Conservation (phyloP, 2,329 filamentous ascomycete genomes). For the Claviceps monticola region DNA sequence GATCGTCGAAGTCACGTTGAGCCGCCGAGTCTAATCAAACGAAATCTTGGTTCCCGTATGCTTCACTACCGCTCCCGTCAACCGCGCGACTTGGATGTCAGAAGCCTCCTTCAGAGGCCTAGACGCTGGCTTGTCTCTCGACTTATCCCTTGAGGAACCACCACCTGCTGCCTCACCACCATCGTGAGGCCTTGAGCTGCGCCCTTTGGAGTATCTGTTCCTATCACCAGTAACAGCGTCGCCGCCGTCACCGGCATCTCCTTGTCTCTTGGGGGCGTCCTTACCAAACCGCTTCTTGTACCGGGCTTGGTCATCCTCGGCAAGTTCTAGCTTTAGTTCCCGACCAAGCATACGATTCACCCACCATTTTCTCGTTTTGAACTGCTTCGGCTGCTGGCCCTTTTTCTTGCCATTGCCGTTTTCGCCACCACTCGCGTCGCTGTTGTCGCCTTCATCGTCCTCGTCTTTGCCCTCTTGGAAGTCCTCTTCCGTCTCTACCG, state of each 20-base stretch:
- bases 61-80: conserved; percentile 69
- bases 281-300: conserved; percentile 94
- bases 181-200: conserved; percentile 23
- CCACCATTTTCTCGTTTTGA: conserved; percentile 60
- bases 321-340: conserved; percentile 76
- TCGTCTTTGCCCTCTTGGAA: conserved; percentile 37
- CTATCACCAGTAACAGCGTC: conserved; percentile 8
- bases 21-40: conserved; percentile 45
- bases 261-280: conserved; percentile 35
- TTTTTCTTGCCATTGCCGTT: conserved; percentile 18
- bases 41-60: conserved; percentile 67
- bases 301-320: conserved; percentile 74
- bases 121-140: conserved; percentile 9
- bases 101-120: conserved; percentile 29
- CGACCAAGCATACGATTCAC: conserved; percentile 74
- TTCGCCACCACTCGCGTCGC: conserved; percentile 12
- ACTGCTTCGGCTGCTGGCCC: conserved; percentile 30
- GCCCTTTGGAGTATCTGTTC: conserved; percentile 16
- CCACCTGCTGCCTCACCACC: conserved; percentile 5
- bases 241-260: conserved; percentile 2
- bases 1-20: not conserved
- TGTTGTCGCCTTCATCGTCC: conserved; percentile 29
- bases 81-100: conserved; percentile 41
- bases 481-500: conserved; percentile 48
- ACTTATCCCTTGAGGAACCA: conserved; percentile 11